Evolutionary conservation across 148 eudicot genomes (phyloP).

Genomic region (Beta vulgaris): DNA sequence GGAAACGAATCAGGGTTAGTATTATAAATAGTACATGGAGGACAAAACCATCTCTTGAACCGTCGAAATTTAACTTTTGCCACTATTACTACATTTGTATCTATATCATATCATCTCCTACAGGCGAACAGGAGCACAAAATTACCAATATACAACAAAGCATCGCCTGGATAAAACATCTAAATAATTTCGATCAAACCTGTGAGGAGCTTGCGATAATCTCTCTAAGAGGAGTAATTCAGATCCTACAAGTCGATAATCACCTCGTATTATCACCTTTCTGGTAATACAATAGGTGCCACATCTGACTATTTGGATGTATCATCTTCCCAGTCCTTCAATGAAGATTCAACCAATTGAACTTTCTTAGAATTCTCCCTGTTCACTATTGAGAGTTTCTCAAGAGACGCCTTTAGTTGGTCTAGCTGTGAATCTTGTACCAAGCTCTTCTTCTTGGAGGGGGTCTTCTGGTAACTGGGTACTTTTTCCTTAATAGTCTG

Average conservation of each 20-base stretch:
- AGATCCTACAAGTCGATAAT: neutral
- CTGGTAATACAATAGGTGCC: neutral
- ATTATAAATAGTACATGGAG: too few relatives aligned
- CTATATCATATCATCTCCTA: neutral
- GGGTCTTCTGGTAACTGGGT: constrained; percentile 33
- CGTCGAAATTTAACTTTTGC: neutral
- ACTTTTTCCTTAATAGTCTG: constrained; percentile 40
- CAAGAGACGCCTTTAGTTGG: constrained; percentile 59
- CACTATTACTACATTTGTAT: neutral
- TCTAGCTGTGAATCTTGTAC: constrained; percentile 56
- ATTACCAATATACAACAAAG: neutral
- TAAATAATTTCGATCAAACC: neutral
- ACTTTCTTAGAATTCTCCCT: constrained; percentile 75
- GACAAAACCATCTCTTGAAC: too few relatives aligned
- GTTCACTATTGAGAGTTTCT: constrained; percentile 79
- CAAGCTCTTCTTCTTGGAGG: constrained; percentile 34
- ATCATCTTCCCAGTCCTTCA: constrained; percentile 36
- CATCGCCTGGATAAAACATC: neutral
- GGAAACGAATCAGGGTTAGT: too few relatives aligned
- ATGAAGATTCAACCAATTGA: constrained; percentile 68
- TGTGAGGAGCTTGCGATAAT: neutral
- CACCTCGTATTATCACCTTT: neutral
- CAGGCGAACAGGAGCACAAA: neutral
- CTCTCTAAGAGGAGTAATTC: neutral
- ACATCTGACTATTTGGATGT: constrained; percentile 7